phyloP scores from a whole-genome alignment of 345 rosid species.

The Eucalyptus camaldulensis region DNA sequence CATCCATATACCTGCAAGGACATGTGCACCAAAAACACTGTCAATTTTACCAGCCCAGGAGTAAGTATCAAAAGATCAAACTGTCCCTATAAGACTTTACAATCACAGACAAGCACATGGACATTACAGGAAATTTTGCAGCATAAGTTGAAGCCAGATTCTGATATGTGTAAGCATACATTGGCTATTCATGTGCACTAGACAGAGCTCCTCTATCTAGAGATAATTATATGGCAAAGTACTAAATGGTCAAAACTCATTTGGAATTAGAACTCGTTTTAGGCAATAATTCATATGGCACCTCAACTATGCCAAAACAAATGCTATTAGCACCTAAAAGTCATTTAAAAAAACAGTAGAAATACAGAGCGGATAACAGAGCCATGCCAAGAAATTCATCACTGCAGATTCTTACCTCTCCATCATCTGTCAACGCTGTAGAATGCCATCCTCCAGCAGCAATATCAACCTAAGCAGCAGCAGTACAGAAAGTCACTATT shows the following conservation, averaged over 20 bases:
- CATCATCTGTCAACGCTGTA: slow-evolving; percentile 69
- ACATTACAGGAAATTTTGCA: background rate
- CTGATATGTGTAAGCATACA: background rate
- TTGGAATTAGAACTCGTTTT: background rate
- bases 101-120: background rate
- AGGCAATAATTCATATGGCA: background rate
- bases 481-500: background rate
- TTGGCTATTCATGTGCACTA: background rate
- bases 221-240: background rate
- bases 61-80: background rate
- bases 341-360: background rate
- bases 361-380: background rate
- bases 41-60: background rate
- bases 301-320: background rate
- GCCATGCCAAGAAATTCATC: background rate
- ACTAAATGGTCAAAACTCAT: background rate
- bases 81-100: background rate
- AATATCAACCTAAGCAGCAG: slow-evolving; percentile 70
- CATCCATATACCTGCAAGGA: slow-evolving; percentile 76
- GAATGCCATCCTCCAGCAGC: slow-evolving; percentile 99
- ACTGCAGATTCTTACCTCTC: slow-evolving; percentile 46
- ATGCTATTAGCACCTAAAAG: background rate
- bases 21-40: background rate
- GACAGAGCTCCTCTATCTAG: background rate
- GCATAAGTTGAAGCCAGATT: background rate